A percentile compares a stretch with the other conserved stretches of the same genome.
These are phyloP conservation scores for Dryas octopetala DNA, from an alignment of 306 rosid genomes.

Conservation along the genomic window DNA sequence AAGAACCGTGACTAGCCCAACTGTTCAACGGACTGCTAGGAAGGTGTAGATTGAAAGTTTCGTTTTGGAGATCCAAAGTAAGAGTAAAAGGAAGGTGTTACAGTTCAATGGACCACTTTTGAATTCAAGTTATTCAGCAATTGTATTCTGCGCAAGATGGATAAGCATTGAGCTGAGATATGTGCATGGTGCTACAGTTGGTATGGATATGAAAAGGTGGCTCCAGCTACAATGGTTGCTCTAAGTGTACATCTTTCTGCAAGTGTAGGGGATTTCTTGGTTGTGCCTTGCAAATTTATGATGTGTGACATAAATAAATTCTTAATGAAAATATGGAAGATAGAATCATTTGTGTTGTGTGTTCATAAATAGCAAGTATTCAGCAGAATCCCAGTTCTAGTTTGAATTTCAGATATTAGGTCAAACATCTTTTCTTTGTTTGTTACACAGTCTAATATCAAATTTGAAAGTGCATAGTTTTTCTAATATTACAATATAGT, in stretches of 20 bases:
- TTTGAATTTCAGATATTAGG: background rate
- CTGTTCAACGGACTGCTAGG: conserved; percentile 22
- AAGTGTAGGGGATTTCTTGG: conserved; percentile 42
- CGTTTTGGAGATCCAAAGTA: conserved; percentile 30
- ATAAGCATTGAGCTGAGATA: conserved; percentile 22
- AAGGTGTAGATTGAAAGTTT: conserved; percentile 41
- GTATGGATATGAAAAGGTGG: conserved; percentile 41
- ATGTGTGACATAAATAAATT: conserved; percentile 51
- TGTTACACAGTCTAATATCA: background rate
- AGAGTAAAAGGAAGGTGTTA: conserved; percentile 33
- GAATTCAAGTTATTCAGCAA: conserved; percentile 29
- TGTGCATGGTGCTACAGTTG: conserved; percentile 27
- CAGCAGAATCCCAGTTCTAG: background rate
- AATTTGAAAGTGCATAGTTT: too few relatives aligned
- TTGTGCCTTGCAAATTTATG: conserved; percentile 44
- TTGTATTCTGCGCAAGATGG: conserved; percentile 29
- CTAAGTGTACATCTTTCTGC: conserved; percentile 42
- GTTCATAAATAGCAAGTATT: background rate
- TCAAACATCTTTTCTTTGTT: background rate
- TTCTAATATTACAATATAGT: too few relatives aligned
- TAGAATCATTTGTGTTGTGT: background rate
- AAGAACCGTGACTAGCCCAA: conserved; percentile 43
- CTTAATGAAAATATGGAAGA: conserved; percentile 32
- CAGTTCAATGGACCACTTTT: conserved; percentile 30
- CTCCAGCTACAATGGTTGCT: conserved; percentile 36